Evolutionary conservation across 345 rosid species (phyloP).

Genomic region (Eucalyptus leucophloia): DNA sequence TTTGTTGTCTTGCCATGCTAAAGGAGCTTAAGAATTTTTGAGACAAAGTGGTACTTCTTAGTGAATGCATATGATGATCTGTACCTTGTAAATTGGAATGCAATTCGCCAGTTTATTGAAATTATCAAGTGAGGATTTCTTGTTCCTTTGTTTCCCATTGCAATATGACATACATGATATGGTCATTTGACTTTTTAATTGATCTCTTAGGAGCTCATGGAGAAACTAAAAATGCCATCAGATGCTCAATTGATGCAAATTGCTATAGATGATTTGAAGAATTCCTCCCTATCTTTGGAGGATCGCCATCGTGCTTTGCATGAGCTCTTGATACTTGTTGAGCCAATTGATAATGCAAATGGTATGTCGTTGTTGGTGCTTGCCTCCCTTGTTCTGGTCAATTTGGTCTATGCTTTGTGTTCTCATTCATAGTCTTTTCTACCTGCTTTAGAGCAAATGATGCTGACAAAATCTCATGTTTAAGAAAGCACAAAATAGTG

Average conservation of each 20-base stretch:
- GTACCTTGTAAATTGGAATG: not conserved
- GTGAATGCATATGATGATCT: not conserved
- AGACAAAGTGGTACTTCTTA: not conserved
- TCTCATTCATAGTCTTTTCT: not conserved
- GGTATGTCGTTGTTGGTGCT: conserved; percentile 17
- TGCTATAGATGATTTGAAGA: conserved; percentile 68
- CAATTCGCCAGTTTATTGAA: not conserved
- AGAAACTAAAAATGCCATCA: conserved; percentile 74
- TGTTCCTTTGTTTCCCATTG: not conserved
- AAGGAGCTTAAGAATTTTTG: not conserved
- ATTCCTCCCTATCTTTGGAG: conserved; percentile 57
- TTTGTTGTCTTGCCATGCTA: not conserved
- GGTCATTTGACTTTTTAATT: not conserved
- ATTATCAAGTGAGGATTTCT: not conserved
- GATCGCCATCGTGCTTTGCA: conserved; percentile 72
- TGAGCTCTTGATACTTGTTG: conserved; percentile 80
- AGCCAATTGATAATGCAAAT: conserved; percentile 91
- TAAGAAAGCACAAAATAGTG: not conserved
- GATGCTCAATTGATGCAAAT: conserved; percentile 75
- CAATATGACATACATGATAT: not conserved
- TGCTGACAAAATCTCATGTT: not conserved
- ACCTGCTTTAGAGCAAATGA: not conserved
- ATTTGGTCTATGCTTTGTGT: not conserved
- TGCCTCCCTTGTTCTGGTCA: not conserved
- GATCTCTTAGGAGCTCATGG: conserved; percentile 53